Conservation (phyloP, 208 protist genomes). For the Eutreptiella sp. region DNA sequence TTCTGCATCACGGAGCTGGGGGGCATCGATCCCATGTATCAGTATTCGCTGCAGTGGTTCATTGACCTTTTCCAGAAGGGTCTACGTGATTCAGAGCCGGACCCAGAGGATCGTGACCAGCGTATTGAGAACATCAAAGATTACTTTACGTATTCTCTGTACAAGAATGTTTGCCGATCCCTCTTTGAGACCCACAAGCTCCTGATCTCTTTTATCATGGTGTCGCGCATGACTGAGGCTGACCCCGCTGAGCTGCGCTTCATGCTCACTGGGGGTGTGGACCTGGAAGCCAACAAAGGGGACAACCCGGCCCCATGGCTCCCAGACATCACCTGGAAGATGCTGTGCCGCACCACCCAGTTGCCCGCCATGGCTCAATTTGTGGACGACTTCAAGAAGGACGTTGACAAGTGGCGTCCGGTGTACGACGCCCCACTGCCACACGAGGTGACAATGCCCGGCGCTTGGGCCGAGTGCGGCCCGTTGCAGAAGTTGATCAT, state of each 20-base stretch:
- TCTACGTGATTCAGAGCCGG: slow-evolving; percentile 59
- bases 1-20: slow-evolving; percentile 95
- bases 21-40: slow-evolving; percentile 94
- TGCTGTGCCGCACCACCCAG: slow-evolving; percentile 64
- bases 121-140: slow-evolving; percentile 68
- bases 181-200: slow-evolving; percentile 87
- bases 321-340: slow-evolving; percentile 72
- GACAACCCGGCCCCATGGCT: slow-evolving; percentile 72
- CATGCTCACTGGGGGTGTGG: slow-evolving; percentile 78
- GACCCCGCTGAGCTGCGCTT: slow-evolving; percentile 74
- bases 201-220: slow-evolving; percentile 89
- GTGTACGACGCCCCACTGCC: slow-evolving; percentile 78
- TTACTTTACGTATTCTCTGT: slow-evolving; percentile 74
- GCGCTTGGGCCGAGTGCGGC: slow-evolving; percentile 41
- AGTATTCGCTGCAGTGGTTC: slow-evolving; percentile 93
- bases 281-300: slow-evolving; percentile 40
- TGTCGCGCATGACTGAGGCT: slow-evolving; percentile 77
- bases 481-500: slow-evolving; percentile 84
- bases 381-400: slow-evolving; percentile 38
- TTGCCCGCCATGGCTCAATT: slow-evolving; percentile 34
- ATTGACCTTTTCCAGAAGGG: slow-evolving; percentile 86
- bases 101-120: slow-evolving; percentile 59
- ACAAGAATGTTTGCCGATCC: slow-evolving; percentile 75
- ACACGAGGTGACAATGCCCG: slow-evolving; percentile 61
- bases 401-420: slow-evolving; percentile 49